Conservation (phyloP, 2,329 filamentous ascomycete species). For the Stromatinia cepivora region DNA sequence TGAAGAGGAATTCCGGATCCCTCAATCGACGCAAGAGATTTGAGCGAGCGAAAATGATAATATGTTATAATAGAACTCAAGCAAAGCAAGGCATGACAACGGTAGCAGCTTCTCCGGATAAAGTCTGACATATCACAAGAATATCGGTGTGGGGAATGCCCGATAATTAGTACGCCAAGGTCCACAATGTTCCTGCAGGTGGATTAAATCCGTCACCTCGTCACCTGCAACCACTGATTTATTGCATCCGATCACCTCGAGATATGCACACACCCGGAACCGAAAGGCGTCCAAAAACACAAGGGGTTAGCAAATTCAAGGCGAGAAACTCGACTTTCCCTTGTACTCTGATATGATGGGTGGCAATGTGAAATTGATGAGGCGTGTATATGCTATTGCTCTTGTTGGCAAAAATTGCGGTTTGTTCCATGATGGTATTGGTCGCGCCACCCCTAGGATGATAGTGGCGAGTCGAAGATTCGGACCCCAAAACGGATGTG, state of each 20-base stretch:
- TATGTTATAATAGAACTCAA: conserved; percentile 1
- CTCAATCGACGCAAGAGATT: conserved; percentile 39
- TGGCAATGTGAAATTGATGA: conserved; percentile 12
- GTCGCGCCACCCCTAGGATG: conserved; percentile 16
- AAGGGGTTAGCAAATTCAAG: conserved; percentile 25
- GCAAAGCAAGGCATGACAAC: conserved; percentile 26
- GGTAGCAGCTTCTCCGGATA: conserved; percentile 30
- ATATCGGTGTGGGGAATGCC: conserved; percentile 33
- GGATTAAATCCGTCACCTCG: conserved; percentile 37
- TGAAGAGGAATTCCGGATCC: conserved; percentile 44
- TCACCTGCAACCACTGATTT: conserved; percentile 36
- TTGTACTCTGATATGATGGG: conserved; percentile 1
- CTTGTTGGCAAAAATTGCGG: conserved; percentile 3
- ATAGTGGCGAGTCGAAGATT: conserved; percentile 5
- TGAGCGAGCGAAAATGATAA: background rate
- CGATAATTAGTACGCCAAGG: conserved; percentile 19
- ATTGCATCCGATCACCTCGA: conserved; percentile 35
- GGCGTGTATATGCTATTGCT: background rate
- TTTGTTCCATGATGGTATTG: conserved; percentile 11
- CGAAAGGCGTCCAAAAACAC: conserved; percentile 22
- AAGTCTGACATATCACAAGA: conserved; percentile 24
- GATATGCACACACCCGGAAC: conserved; percentile 24
- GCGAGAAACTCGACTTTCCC: background rate
- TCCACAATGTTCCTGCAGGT: conserved; percentile 38
- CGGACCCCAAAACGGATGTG: conserved; percentile 4